Evolutionary conservation across 2,329 filamentous ascomycete species (phyloP), one percentile per base, ranked within the genome.

Genomic region (Cercospora citrullina): DNA sequence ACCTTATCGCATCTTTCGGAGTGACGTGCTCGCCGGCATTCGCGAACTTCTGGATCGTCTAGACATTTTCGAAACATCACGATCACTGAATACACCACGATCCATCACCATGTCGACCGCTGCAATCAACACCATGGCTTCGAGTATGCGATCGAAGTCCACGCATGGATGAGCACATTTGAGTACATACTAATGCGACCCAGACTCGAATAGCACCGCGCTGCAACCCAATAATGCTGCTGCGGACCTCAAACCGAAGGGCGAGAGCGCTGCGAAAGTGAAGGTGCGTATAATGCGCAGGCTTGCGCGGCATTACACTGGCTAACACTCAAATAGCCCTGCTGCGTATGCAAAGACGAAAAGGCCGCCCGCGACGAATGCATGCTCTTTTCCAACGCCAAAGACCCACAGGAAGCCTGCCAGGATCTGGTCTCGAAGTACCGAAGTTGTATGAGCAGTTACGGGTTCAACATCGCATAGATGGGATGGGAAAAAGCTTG

Each of bases 301-400:
- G 7, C 26, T 53, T 21, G 63, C 16, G 55, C 28, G 18, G 36
- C 23, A 60, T 23, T 33, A 2, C 1, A 18, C 3, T 7, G 9
- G 33, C 66, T 69, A 58, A 71, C 63, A 12, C 14, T 2, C 10
- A 21, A 1, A 12, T 45, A 97, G 93, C 94, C 94, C 53, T 98
- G 95, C 87, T 98, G 95, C 79, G 95, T 98, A 31, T 99, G 95
- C 88, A 97, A 94, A 79, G 89, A 95, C 55, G 93, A 99, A 81
- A 99, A 99, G 81, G 86, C 92, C 45, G 87, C 87, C 74, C 92
- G 95, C 71, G 95, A 99, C 83, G 94, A 99, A 82, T 99, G 95
- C 85, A 98, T 99, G 94, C 91, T 99, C 66, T 97, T 98, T 84
- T 96, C 93, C 65, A 93, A 88, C 71, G 86, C 91, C 69, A 86